Conservation (phyloP, 768 basidiomycete species). For the Sporobolomyces pararoseus region DNA sequence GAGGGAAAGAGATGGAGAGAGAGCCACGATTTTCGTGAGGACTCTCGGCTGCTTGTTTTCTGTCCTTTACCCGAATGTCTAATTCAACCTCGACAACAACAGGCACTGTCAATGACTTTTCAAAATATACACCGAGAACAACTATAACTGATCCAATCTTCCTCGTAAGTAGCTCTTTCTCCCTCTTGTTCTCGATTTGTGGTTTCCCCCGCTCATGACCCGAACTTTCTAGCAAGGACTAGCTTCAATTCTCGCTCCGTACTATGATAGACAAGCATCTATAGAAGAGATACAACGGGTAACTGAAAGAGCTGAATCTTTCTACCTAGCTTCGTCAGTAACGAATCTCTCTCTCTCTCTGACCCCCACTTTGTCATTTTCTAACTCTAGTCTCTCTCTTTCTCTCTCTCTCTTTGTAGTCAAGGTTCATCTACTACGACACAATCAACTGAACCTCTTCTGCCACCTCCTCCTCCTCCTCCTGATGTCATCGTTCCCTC, state of each 20-base stretch:
- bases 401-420: not conserved
- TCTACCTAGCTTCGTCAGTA: conserved; percentile 10
- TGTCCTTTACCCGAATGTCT: no score
- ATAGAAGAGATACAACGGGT: conserved; percentile 18
- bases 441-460: not conserved
- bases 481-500: not conserved
- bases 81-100: not conserved
- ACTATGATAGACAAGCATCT: conserved; percentile 19
- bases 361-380: not conserved
- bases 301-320: not conserved
- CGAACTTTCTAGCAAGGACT: conserved; percentile 26
- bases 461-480: conserved; percentile 3
- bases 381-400: not conserved
- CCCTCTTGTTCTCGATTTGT: not conserved
- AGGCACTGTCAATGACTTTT: no score
- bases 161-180: not conserved
- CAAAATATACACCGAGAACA: not conserved
- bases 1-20: not conserved
- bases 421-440: not conserved
- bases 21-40: not conserved
- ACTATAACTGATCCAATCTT: not conserved
- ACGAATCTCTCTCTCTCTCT: no score
- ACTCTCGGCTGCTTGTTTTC: no score
- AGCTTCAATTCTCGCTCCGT: conserved; percentile 28
- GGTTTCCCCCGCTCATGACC: not conserved